phyloP scores from a whole-genome alignment of 2,329 filamentous ascomycete genomes.

The Colletotrichum orbiculare region DNA sequence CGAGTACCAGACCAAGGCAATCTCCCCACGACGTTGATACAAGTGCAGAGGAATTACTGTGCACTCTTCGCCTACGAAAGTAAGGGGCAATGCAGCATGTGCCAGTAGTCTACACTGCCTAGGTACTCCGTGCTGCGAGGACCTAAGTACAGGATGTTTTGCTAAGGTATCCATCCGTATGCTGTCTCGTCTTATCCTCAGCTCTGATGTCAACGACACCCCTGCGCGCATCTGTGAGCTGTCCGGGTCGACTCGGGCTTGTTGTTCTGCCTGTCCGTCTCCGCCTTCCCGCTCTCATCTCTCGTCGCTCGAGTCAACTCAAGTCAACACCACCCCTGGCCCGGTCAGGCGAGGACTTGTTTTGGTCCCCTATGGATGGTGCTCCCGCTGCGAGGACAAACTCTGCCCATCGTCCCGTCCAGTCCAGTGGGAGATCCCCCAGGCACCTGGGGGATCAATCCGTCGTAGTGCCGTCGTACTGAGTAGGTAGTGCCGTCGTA shows the following conservation, averaged over 20 bases:
- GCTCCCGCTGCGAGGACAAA: slow-evolving; percentile 32
- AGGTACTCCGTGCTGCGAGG: no score
- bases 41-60: background rate
- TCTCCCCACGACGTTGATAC: no score
- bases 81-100: slow-evolving; percentile 8
- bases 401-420: slow-evolving; percentile 3
- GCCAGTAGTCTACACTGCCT: background rate
- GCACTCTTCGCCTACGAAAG: slow-evolving; percentile 13
- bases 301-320: background rate
- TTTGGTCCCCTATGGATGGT: background rate
- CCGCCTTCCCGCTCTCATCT: no score
- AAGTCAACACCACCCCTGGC: no score
- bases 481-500: no score
- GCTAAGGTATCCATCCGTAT: background rate
- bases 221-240: slow-evolving; percentile 22
- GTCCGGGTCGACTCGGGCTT: no score
- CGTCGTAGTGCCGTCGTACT: no score
- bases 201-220: background rate
- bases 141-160: no score
- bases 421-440: slow-evolving; percentile 27
- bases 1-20: background rate
- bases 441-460: no score
- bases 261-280: no score
- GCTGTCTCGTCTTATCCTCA: background rate
- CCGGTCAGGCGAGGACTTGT: no score